Conservation (phyloP, 2,329 filamentous ascomycete species). For the Ceratocystis cubensis region DNA sequence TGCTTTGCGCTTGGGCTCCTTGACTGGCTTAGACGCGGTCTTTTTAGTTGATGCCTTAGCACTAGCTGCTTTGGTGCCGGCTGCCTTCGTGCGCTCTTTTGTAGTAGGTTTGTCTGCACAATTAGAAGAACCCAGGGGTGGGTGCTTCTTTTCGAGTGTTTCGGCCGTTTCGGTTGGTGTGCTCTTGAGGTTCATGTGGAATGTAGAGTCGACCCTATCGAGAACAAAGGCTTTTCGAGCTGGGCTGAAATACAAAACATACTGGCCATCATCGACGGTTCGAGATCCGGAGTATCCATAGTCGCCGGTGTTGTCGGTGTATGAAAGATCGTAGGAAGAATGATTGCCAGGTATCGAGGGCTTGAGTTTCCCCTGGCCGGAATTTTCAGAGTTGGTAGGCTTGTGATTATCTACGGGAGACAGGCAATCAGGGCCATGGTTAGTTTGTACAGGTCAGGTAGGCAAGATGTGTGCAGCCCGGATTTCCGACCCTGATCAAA, state of each 20-base stretch:
- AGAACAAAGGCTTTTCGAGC: conserved; percentile 64
- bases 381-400: conserved; percentile 39
- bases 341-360: conserved; percentile 38
- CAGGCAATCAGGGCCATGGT: background rate
- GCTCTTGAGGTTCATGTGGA: conserved; percentile 73
- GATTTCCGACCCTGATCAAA: background rate
- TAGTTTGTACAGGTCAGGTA: background rate
- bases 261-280: conserved; percentile 43
- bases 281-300: conserved; percentile 51
- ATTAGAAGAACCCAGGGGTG: conserved; percentile 43
- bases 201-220: conserved; percentile 66
- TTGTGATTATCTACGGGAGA: conserved; percentile 47
- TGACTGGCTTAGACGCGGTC: conserved; percentile 25
- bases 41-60: conserved; percentile 23
- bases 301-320: conserved; percentile 41
- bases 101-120: conserved; percentile 22
- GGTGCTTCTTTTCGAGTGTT: conserved; percentile 52
- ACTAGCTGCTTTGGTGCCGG: conserved; percentile 15
- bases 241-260: conserved; percentile 64
- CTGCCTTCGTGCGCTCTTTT: conserved; percentile 15
- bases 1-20: conserved; percentile 27
- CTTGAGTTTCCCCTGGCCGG: conserved; percentile 34
- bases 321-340: conserved; percentile 43
- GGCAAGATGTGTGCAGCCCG: background rate
- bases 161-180: conserved; percentile 53